A percentile compares a stretch with the other conserved stretches of the same genome.
Evolutionary conservation across 805 yeast genomes (phyloP).

Genomic region (Candida argentea): DNA sequence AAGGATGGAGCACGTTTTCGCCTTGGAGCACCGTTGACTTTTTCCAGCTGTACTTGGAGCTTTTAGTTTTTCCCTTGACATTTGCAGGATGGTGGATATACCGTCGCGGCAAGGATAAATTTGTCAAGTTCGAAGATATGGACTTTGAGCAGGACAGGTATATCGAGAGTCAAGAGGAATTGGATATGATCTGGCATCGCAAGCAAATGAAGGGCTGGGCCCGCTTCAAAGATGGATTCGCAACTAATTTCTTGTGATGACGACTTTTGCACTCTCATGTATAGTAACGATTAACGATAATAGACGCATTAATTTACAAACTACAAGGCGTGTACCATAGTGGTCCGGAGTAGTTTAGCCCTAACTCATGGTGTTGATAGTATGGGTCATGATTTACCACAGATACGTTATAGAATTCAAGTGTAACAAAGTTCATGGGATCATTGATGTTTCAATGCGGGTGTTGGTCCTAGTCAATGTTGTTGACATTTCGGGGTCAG

Average conservation of each 20-base stretch:
- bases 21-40: slow-evolving; percentile 35
- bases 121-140: slow-evolving; percentile 36
- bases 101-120: slow-evolving; percentile 29
- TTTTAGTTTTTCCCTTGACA: slow-evolving; percentile 36
- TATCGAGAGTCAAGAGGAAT: slow-evolving; percentile 39
- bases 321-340: too few species aligned
- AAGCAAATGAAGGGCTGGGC: slow-evolving; percentile 35
- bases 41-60: slow-evolving; percentile 37
- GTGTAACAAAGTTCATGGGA: too few species aligned
- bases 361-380: too few species aligned
- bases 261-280: too few species aligned
- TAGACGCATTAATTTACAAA: too few species aligned
- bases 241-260: slow-evolving; percentile 16
- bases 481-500: too few species aligned
- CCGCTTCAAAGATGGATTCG: slow-evolving; percentile 24
- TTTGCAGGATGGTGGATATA: slow-evolving; percentile 32
- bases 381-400: too few species aligned
- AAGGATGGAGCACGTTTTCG: slow-evolving; percentile 42
- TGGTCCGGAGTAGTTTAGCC: too few species aligned
- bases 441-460: too few species aligned
- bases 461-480: too few species aligned
- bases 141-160: slow-evolving; percentile 45
- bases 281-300: too few species aligned
- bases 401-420: too few species aligned
- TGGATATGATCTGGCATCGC: slow-evolving; percentile 24